Base-by-base conservation (phyloP, 164 flowering plant species). In the Annona cherimola region DNA sequence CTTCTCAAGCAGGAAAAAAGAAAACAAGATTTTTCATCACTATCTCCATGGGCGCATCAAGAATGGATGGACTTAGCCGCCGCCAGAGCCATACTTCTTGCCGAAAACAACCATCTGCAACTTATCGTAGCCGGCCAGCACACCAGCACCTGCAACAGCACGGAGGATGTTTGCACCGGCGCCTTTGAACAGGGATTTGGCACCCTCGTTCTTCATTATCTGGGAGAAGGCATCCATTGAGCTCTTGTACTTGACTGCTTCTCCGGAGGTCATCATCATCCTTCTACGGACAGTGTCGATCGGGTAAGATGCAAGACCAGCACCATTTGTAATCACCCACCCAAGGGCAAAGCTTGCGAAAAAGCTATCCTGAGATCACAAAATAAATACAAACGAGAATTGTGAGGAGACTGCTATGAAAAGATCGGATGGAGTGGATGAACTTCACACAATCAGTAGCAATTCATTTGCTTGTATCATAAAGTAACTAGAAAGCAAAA, bases 241-340 rank as follows among this genome's bases (percentile, higher is more conserved):
- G 78, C 89, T 81, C 83, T 86, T 88, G 86, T 88, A 88, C 85
- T 88, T 88, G 5, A 88, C 89, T 1, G 91, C 91, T 76, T 88
- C 87, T 62, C 91, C 91, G 3, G 91, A 87, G 20, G 91, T 87
- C 89, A 87, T 87, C 91, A 87, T 87, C 91, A 87, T 87, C 76
- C 91, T 87, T 83, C 91, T 86, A 35, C 91, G 83, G 65, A 87
- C 89, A 3, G 91, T 87, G 55, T 87, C 91, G 74, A 87, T 86
- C 2, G 91, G 91, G 83, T 87, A 87, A 19, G 91, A 86, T 39
- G 89, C 91, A 69, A 88, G 87, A 14, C 88, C 88, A 66, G 91
- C 91, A 77, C 89, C 91, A 57, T 83, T 88, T 42, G 91, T 88
- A 78, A 88, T 85, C 50, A 84, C 72, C 89, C 89, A 88, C 68